Base-by-base conservation (phyloP, 2,329 filamentous ascomycete genomes). In the Fusarium sororula region DNA sequence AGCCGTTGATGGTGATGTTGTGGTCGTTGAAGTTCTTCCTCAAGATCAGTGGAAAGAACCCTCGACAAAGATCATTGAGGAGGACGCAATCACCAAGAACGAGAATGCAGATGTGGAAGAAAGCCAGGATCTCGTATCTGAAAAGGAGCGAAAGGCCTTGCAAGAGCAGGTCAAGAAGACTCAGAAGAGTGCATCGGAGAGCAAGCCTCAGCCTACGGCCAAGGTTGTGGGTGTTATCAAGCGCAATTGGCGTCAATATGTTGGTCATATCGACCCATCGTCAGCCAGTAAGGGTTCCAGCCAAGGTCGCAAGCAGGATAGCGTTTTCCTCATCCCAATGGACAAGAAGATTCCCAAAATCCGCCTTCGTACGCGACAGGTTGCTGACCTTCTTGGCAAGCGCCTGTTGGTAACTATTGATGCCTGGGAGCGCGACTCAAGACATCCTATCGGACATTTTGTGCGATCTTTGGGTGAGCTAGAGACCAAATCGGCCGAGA, bases 301-400 rank as follows among this genome's bases (percentile, higher is more conserved):
- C 68, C 92, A 95, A 76, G 94, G 94, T 37, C 90, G 95, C 66
- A 93, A 93, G 78, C 94, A 97, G 80, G 95, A 98, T 80, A 97
- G 90, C 22, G 95, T 99, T 20, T 99, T 99, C 83, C 88, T 99
- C 24, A 91, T 98, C 55, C 95, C 96, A 8, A 98, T 99, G 96
- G 96, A 99, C 83, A 98, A 98, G 86, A 93, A 94, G 78, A 93
- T 99, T 28, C 96, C 96, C 6, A 99, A 98, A 85, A 98, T 99
- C 78, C 91, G 95, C 51, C 91, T 99, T 62, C 92, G 95, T 57
- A 98, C 96, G 17, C 90, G 96, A 58, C 96, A 98, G 83, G 95
- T 95, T 30, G 91, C 91, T 22, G 94, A 98, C 78, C 88, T 99
- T 8, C 83, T 98, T 35, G 96, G 96, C 10, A 96, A 98, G 86